Base-by-base conservation (phyloP, 2,329 filamentous ascomycete species). In the Paracoccidioides lutzii region DNA sequence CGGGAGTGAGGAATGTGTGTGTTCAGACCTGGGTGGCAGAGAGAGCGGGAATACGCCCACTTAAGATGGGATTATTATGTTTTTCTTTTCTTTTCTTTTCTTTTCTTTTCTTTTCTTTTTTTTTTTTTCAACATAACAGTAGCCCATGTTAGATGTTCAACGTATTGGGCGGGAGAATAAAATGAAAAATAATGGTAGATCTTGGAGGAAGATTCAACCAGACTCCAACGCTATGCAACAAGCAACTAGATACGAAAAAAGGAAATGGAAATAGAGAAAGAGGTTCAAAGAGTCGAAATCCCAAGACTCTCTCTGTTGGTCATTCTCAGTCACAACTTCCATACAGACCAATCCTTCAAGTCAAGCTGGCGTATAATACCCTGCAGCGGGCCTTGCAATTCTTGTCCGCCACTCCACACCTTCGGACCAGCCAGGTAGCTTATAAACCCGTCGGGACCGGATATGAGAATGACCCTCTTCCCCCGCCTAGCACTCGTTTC, bases 361-460 rank as follows among this genome's bases (percentile, higher is more conserved):
- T 81, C 73, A 66, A 94, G 71, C 48, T 75, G 72, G 1, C 78
- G 80, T 22, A 90, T 70, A 2, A 90, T 67, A 0, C 90, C 90
- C 5, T 80, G 79, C 0, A 95, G 71, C 0, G 80, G 77, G 0
- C 90, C 90, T 65, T 95, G 90, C 9, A 80, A 75, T 70, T 95
- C 86, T 56, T 75, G 74, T 0, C 89, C 88, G 33, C 79, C 78
- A 9, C 77, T 74, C 87, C 88, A 94, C 3, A 81, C 72, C 59
- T 95, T 95, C 8, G 83, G 76, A 1, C 93, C 91, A 2, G 89
- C 88, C 71, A 87, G 88, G 60, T 85, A 80, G 45, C 81, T 79
- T 42, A 97, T 79, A 71, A 97, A 97, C 0, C 93, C 91, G 54
- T 95, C 88, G 0, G 93, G 91, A 0, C 93, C 93, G 0, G 90